Base-by-base conservation (phyloP, 2,329 filamentous ascomycete species). In the Ilyonectria robusta region DNA sequence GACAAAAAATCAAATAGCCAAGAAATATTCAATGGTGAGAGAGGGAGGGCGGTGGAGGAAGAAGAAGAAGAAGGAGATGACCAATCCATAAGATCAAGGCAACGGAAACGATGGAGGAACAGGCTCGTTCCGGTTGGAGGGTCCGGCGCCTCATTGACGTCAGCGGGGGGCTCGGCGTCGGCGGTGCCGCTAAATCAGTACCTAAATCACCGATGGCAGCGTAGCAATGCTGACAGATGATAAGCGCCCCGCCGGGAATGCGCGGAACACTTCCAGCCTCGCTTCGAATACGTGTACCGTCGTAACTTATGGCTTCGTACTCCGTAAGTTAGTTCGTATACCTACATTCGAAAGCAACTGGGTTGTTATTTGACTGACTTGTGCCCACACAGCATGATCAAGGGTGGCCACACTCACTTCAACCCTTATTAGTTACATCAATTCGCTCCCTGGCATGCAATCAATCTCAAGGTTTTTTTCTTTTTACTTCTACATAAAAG, bases 131-230 rank as follows among this genome's bases (percentile, higher is more conserved):
- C 47, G 44, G 48, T 31, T 31, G 26, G 31, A 31, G 33, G 21
- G 44, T 5, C 31, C 8, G 54, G 40, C 47, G 58, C 66, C 66
- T 68, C 62, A 65, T 62, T 68, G 66, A 68, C 66, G 66, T 68
- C 66, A 68, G 53, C 56, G 57, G 44, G 44, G 35, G 42, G 21
- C 19, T 57, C 62, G 57, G 62, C 51, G 42, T 44, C 13, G 33
- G 35, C 33, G 44, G 21, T 35, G 60, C 50, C 51, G 50, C 31
- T 11, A 33, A 33, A 33, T 21, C 21, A 21, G 21, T 21, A 21
- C 21, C 31, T 33, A 11, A 8, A 33, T 33, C 11, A 33, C 31
- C 8, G 9, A 33, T 6, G 11, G 31, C 31, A 33, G 31, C 50
- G 40, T 51, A 42, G 21, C 23, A 23, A 26, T 59, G 44, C 57